These are phyloP conservation scores for Saturnispora zaruensis DNA, from an alignment of 805 yeast species.

Conservation along the genomic window DNA sequence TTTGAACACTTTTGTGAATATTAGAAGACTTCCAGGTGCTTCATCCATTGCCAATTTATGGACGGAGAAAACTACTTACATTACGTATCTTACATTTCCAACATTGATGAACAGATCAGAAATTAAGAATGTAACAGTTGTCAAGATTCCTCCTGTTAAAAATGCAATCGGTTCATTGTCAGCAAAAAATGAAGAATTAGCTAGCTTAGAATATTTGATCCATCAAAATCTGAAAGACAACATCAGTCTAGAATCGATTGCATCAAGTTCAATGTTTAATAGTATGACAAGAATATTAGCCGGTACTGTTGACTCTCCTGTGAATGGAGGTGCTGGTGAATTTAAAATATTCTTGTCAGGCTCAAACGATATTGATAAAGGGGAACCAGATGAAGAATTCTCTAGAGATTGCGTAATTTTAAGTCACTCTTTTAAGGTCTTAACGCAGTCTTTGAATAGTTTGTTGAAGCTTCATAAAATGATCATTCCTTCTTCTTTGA, in stretches of 20 bases:
- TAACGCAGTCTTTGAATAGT: constrained; percentile 54
- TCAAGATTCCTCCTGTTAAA: constrained; percentile 71
- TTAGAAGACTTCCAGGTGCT: constrained; percentile 66
- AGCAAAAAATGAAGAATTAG: constrained; percentile 63
- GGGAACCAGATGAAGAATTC: constrained; percentile 19
- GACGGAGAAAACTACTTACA: constrained; percentile 82
- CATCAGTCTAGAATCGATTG: constrained; percentile 19
- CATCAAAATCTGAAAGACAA: constrained; percentile 33
- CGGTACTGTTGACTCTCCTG: constrained; percentile 88
- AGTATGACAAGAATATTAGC: constrained; percentile 63
- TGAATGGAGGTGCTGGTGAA: constrained; percentile 86
- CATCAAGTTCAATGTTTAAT: constrained; percentile 38
- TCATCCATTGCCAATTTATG: constrained; percentile 66
- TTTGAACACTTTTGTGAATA: constrained; percentile 57
- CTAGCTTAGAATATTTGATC: constrained; percentile 56
- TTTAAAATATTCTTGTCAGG: constrained; percentile 55
- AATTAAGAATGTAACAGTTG: constrained; percentile 39
- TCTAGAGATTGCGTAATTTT: constrained; percentile 24
- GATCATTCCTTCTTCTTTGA: constrained; percentile 47
- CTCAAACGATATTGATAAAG: constrained; percentile 10
- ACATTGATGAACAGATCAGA: constrained; percentile 81
- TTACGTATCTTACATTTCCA: constrained; percentile 71
- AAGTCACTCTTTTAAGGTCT: constrained; percentile 53
- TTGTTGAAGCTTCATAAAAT: constrained; percentile 64
- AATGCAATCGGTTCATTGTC: constrained; percentile 66